Conservation (phyloP, 2,329 filamentous ascomycete genomes). For the Talaromyces sp. region DNA sequence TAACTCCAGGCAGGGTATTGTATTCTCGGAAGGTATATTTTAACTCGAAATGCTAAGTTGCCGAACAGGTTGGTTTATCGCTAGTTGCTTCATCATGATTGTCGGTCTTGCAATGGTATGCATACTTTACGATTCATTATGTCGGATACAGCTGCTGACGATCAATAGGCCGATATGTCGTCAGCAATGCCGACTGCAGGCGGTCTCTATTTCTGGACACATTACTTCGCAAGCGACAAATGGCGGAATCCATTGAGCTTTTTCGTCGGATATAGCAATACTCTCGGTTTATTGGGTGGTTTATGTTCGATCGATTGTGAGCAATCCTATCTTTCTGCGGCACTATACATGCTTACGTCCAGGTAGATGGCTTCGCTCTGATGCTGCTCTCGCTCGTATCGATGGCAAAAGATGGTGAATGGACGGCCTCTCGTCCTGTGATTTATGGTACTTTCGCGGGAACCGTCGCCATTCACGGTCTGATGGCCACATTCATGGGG, state of each 20-base stretch:
- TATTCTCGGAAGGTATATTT: background rate
- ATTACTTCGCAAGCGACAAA: slow-evolving; percentile 53
- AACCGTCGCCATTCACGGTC: slow-evolving; percentile 50
- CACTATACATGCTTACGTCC: slow-evolving; percentile 12
- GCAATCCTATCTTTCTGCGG: slow-evolving; percentile 5
- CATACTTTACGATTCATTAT: slow-evolving; percentile 17
- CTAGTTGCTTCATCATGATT: slow-evolving; percentile 53
- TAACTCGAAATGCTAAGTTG: background rate
- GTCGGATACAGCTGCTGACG: background rate
- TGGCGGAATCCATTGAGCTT: slow-evolving; percentile 56
- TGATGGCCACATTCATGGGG: slow-evolving; percentile 50
- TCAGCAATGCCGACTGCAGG: slow-evolving; percentile 56
- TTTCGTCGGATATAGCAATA: slow-evolving; percentile 58
- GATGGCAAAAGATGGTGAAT: slow-evolving; percentile 52
- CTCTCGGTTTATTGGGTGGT: slow-evolving; percentile 56
- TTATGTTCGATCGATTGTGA: slow-evolving; percentile 57
- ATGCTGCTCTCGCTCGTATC: slow-evolving; percentile 58
- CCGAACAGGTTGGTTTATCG: slow-evolving; percentile 51
- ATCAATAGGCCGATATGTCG: slow-evolving; percentile 43
- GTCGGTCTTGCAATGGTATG: slow-evolving; percentile 56
- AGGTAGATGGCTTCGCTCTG: slow-evolving; percentile 45
- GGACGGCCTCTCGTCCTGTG: slow-evolving; percentile 51
- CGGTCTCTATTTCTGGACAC: slow-evolving; percentile 57
- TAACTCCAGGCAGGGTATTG: slow-evolving; percentile 13
- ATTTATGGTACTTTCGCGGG: slow-evolving; percentile 56